A percentile compares a stretch with the other conserved stretches of the same genome.
Evolutionary conservation across 768 basidiomycete species (phyloP).

Genomic region (Tricholoma matsutake): DNA sequence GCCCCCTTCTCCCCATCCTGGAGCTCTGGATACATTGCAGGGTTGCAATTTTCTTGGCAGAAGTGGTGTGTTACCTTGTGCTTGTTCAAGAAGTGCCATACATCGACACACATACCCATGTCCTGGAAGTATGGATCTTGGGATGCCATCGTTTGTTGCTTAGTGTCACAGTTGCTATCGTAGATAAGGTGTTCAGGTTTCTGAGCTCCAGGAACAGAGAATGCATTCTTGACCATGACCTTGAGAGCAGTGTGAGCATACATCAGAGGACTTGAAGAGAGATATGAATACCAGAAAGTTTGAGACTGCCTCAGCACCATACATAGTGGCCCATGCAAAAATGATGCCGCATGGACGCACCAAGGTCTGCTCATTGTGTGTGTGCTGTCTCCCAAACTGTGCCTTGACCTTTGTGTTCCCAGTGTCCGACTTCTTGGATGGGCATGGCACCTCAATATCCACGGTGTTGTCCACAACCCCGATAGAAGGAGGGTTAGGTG

Average conservation of each 20-base stretch:
- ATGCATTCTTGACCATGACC: conserved; percentile 18
- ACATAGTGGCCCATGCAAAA: conserved; percentile 24
- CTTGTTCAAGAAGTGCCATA: conserved; percentile 27
- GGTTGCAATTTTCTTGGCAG: conserved; percentile 27
- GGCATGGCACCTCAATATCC: background rate
- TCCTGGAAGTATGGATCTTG: conserved; percentile 17
- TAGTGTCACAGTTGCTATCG: conserved; percentile 24
- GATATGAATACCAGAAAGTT: conserved; percentile 21
- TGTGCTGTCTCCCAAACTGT: conserved; percentile 24
- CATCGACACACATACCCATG: conserved; percentile 21
- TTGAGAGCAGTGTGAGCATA: no score
- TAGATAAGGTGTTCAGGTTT: conserved; percentile 19
- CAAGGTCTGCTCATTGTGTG: conserved; percentile 29
- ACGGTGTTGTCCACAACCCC: background rate
- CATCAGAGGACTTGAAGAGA: no score
- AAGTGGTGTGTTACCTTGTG: conserved; percentile 20
- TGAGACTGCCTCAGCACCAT: conserved; percentile 22
- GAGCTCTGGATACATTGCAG: conserved; percentile 18
- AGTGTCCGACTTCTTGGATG: conserved; percentile 3
- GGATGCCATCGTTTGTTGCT: conserved; percentile 8
- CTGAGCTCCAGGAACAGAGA: conserved; percentile 15
- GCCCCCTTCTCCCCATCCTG: conserved; percentile 8
- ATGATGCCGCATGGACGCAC: conserved; percentile 28
- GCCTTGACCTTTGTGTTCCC: conserved; percentile 22
- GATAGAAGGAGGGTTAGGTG: background rate